A percentile compares a stretch with the other conserved stretches of the same genome.
phyloP scores from a whole-genome alignment of 768 basidiomycete genomes.

The Holtermannia corniformis region DNA sequence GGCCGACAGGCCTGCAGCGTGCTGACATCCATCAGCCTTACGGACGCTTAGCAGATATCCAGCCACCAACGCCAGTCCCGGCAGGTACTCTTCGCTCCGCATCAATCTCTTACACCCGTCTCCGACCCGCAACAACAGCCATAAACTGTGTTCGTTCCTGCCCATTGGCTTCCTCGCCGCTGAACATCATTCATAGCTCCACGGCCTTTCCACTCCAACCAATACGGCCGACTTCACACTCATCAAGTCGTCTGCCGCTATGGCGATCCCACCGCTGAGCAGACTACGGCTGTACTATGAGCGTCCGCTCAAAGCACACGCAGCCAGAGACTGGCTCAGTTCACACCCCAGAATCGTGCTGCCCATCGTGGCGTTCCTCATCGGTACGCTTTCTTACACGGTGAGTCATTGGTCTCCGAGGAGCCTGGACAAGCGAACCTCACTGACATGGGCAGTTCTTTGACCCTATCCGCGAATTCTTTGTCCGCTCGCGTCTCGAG shows the following conservation, averaged over 20 bases:
- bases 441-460: constrained; percentile 54
- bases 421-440: neutral
- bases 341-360: constrained; percentile 39
- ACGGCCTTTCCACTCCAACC: constrained; percentile 40
- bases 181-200: constrained; percentile 19
- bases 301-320: constrained; percentile 38
- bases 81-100: constrained; percentile 60
- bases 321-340: constrained; percentile 39
- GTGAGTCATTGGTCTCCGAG: constrained; percentile 45
- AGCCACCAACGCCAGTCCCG: constrained; percentile 53
- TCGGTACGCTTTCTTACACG: constrained; percentile 84
- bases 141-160: constrained; percentile 54
- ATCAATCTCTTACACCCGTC: constrained; percentile 53
- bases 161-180: neutral
- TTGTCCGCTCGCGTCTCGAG: constrained; percentile 69
- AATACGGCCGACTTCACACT: constrained; percentile 38
- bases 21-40: constrained; percentile 53
- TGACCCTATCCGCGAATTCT: constrained; percentile 77
- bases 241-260: constrained; percentile 8
- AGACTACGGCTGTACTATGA: constrained; percentile 38
- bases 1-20: neutral
- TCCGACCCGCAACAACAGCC: constrained; percentile 66
- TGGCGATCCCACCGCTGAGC: constrained; percentile 21
- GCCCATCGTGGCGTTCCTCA: constrained; percentile 59
- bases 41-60: constrained; percentile 65